Conservation (phyloP, 805 yeast genomes). For the Candida sphagnicola region DNA sequence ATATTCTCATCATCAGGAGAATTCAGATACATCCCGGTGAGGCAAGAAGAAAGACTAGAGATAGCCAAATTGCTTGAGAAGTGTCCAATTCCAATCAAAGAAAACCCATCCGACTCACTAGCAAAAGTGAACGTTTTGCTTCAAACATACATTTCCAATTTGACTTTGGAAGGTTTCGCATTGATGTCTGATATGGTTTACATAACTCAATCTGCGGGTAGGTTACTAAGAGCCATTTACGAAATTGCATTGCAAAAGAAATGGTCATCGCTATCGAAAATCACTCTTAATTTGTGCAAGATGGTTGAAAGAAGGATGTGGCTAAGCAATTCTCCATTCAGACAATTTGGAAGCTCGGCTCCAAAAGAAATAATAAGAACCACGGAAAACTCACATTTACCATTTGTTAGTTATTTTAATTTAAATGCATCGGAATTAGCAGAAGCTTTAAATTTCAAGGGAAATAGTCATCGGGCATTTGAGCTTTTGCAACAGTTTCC, state of each 20-base stretch:
- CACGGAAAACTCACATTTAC: slow-evolving; percentile 76
- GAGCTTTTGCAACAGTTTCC: slow-evolving; percentile 74
- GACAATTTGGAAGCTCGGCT: slow-evolving; percentile 70
- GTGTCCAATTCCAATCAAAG: slow-evolving; percentile 86
- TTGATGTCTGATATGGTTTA: slow-evolving; percentile 90
- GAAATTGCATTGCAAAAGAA: slow-evolving; percentile 68
- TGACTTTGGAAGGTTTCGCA: slow-evolving; percentile 82
- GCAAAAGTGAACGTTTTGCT: slow-evolving; percentile 78
- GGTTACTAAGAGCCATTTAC: slow-evolving; percentile 79
- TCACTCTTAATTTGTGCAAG: slow-evolving; percentile 63
- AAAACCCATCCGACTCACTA: slow-evolving; percentile 60
- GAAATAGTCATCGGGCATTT: slow-evolving; percentile 55
- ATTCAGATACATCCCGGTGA: slow-evolving; percentile 75
- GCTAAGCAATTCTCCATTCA: slow-evolving; percentile 78
- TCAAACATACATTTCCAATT: slow-evolving; percentile 81
- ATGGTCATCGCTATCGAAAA: slow-evolving; percentile 65
- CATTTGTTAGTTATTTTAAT: slow-evolving; percentile 75
- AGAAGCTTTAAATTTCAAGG: slow-evolving; percentile 71
- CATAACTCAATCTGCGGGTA: slow-evolving; percentile 88
- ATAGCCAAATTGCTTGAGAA: slow-evolving; percentile 61
- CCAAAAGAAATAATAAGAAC: slow-evolving; percentile 68
- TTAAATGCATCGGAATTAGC: slow-evolving; percentile 76
- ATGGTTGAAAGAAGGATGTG: slow-evolving; percentile 81
- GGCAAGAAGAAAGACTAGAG: slow-evolving; percentile 83
- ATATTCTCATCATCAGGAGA: slow-evolving; percentile 82